Base-by-base conservation (phyloP, 2,329 filamentous ascomycete genomes). In the Colletotrichum orbiculare region DNA sequence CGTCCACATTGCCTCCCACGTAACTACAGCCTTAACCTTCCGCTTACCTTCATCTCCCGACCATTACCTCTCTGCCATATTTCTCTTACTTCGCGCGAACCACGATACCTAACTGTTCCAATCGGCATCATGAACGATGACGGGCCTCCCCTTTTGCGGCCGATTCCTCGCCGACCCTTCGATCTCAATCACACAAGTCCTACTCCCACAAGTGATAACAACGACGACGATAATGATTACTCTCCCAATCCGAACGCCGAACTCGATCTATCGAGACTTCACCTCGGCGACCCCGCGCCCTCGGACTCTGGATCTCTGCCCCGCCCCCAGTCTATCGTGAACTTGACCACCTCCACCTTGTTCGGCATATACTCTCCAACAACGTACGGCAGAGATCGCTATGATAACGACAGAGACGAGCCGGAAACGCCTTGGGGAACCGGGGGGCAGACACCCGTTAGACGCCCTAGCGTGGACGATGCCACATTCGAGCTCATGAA, bases 301-400 rank as follows among this genome's bases (percentile, higher is more conserved):
- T 69, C 68, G 33, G 74, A 74, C 17, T 68, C 76, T 69, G 64
- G 71, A 52, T 79, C 85, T 55, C 82, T 88, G 69, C 90, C 86
- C 73, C 88, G 92, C 64, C 91, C 90, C 33, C 88, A 91, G 69
- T 97, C 93, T 9, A 87, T 93, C 62, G 82, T 94, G 73, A 97
- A 97, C 75, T 85, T 99, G 66, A 97, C 93, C 4, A 90, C 92
- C 9, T 94, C 93, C 2, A 97, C 96, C 0, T 86, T 99, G 6
- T 92, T 91, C 70, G 95, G 96, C 59, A 99, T 99, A 72, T 99
- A 97, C 81, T 89, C 89, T 10, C 89, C 88, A 7, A 87, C 87
- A 1, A 84, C 85, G 38, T 85, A 86, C 63, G 81, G 85, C 48
- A 77, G 78, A 68, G 78, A 85, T 69, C 76, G 82, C 72, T 73